Evolutionary conservation across 2,329 filamentous ascomycete species (phyloP).

Genomic region (Acephala macrosclerotiorum): DNA sequence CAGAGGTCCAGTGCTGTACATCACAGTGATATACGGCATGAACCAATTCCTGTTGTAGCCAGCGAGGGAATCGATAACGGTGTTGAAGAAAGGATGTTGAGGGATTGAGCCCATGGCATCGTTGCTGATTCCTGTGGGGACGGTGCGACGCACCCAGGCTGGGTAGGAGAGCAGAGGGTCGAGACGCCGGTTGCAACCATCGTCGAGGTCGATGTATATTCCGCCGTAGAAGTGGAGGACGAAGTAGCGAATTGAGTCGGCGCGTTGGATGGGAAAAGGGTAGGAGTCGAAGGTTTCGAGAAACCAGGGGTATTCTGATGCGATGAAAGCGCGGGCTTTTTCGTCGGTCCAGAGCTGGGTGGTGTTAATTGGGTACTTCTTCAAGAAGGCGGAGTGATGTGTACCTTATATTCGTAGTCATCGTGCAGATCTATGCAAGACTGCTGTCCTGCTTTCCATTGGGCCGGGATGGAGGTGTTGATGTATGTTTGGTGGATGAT

Average conservation of each 20-base stretch:
- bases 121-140: conserved; percentile 81
- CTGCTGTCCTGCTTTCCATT: conserved; percentile 72
- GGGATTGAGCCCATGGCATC: conserved; percentile 79
- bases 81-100: conserved; percentile 77
- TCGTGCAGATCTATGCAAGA: conserved; percentile 72
- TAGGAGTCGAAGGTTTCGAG: conserved; percentile 77
- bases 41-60: conserved; percentile 73
- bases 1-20: conserved; percentile 79
- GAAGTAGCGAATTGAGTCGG: conserved; percentile 83
- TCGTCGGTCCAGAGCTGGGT: conserved; percentile 78
- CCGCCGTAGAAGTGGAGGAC: conserved; percentile 79
- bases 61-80: conserved; percentile 71
- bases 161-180: conserved; percentile 74
- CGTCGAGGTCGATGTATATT: conserved; percentile 81
- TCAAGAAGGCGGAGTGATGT: conserved; percentile 30
- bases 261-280: conserved; percentile 77
- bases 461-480: conserved; percentile 70
- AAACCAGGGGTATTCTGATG: conserved; percentile 79
- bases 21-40: conserved; percentile 74
- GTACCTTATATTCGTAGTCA: conserved; percentile 76
- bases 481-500: conserved; percentile 82
- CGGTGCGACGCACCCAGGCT: conserved; percentile 74
- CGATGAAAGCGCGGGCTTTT: conserved; percentile 74
- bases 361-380: conserved; percentile 14
- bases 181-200: conserved; percentile 44